Conservation (phyloP, 352 stramenopile species). For the Elongisporangium undulatum region DNA sequence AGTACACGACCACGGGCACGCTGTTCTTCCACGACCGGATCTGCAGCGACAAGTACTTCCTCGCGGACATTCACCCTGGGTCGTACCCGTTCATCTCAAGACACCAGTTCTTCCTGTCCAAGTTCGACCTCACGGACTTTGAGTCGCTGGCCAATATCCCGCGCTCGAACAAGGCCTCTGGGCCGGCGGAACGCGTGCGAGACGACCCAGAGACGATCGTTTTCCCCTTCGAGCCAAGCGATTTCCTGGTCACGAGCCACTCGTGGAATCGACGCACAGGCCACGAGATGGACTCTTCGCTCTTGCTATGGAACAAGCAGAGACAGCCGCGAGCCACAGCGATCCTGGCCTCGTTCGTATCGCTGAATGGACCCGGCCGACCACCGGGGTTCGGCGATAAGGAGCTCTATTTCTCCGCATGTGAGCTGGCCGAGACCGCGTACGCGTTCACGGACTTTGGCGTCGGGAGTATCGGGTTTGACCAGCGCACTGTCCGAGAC, state of each 20-base stretch:
- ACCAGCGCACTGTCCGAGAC: too few relatives aligned
- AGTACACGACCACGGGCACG: slow-evolving; percentile 49
- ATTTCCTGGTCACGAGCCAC: slow-evolving; percentile 7
- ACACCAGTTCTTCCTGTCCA: slow-evolving; percentile 10
- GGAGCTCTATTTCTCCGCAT: slow-evolving; percentile 17
- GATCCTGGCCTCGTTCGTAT: slow-evolving; percentile 13
- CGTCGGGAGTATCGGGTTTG: neutral
- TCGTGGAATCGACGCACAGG: slow-evolving; percentile 9
- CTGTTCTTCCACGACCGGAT: slow-evolving; percentile 71
- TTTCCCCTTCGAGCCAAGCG: slow-evolving; percentile 4
- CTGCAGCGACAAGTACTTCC: slow-evolving; percentile 19
- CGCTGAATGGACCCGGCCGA: neutral
- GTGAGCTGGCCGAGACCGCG: slow-evolving; percentile 16
- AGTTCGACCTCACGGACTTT: slow-evolving; percentile 2
- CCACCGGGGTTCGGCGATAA: slow-evolving; percentile 19
- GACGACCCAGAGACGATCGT: neutral
- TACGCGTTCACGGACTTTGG: slow-evolving; percentile 12
- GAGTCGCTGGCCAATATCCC: slow-evolving; percentile 1
- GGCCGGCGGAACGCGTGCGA: neutral
- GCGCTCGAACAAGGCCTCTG: neutral
- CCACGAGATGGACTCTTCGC: slow-evolving; percentile 15
- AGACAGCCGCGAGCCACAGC: slow-evolving; percentile 12
- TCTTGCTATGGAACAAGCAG: slow-evolving; percentile 15
- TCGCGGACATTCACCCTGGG: slow-evolving; percentile 17
- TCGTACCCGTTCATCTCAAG: slow-evolving; percentile 20